Conservation (phyloP, 148 eudicot genomes). For the Suaeda aralocaspica region DNA sequence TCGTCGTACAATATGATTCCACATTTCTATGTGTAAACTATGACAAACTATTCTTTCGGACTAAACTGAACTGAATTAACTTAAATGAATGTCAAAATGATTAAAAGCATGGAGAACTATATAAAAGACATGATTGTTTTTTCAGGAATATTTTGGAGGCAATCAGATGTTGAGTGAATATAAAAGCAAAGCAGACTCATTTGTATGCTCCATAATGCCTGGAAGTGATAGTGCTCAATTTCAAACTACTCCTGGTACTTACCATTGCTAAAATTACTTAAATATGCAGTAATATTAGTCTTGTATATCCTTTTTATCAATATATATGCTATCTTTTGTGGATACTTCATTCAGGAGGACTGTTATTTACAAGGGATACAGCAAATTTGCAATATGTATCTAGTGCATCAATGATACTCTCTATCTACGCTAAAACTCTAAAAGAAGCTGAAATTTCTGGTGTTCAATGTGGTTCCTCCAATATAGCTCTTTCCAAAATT, state of each 20-base stretch:
- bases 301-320: neutral
- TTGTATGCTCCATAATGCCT: constrained; percentile 68
- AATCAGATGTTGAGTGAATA: constrained; percentile 45
- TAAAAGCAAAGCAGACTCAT: constrained; percentile 68
- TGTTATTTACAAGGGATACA: constrained; percentile 58
- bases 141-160: constrained; percentile 65
- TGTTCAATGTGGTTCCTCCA: constrained; percentile 57
- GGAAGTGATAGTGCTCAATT: constrained; percentile 64
- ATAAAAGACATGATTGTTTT: too few relatives aligned
- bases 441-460: constrained; percentile 31
- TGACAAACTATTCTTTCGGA: too few relatives aligned
- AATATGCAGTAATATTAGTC: too few relatives aligned
- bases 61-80: too few relatives aligned
- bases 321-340: neutral
- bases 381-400: constrained; percentile 65
- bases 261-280: too few relatives aligned
- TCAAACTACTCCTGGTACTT: constrained; percentile 70
- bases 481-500: constrained; percentile 49
- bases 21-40: too few relatives aligned
- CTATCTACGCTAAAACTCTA: constrained; percentile 55
- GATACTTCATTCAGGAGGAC: constrained; percentile 64
- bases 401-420: constrained; percentile 62
- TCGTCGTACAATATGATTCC: too few relatives aligned
- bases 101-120: too few relatives aligned
- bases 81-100: too few relatives aligned